These are phyloP conservation scores for Alliaria petiolata DNA, from an alignment of 345 rosid species.

Conservation along the genomic window DNA sequence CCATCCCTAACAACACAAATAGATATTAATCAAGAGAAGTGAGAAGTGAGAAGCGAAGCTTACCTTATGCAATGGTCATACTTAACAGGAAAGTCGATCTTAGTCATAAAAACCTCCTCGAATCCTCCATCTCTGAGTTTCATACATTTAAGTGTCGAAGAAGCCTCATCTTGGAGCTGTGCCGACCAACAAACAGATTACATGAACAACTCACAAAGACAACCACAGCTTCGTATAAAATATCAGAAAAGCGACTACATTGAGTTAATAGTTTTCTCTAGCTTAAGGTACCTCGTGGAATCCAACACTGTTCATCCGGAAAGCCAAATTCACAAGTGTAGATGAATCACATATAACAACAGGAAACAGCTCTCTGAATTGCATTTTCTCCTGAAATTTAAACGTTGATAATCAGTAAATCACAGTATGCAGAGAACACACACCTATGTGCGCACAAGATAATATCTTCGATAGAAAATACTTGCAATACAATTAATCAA, in stretches of 20 bases:
- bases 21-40: neutral
- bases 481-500: neutral
- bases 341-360: slow-evolving; percentile 58
- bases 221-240: neutral
- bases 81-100: slow-evolving; percentile 74
- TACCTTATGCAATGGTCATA: slow-evolving; percentile 80
- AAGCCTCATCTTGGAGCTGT: slow-evolving; percentile 83
- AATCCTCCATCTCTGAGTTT: slow-evolving; percentile 75
- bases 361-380: slow-evolving; percentile 52
- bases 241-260: neutral
- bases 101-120: slow-evolving; percentile 68
- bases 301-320: slow-evolving; percentile 57
- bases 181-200: slow-evolving; percentile 9
- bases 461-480: neutral
- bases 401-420: slow-evolving; percentile 11
- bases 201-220: neutral
- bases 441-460: neutral
- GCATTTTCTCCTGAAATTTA: slow-evolving; percentile 54
- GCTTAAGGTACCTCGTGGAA: slow-evolving; percentile 62
- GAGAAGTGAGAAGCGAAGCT: slow-evolving; percentile 2
- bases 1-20: neutral
- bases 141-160: slow-evolving; percentile 60
- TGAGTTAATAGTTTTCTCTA: neutral
- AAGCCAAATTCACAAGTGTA: slow-evolving; percentile 58
- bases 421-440: slow-evolving; percentile 1